Percentiles rank a stretch among this genome's conserved stretches.
Evolutionary conservation across 345 rosid genomes (phyloP).

Genomic region (Acer saccharum): DNA sequence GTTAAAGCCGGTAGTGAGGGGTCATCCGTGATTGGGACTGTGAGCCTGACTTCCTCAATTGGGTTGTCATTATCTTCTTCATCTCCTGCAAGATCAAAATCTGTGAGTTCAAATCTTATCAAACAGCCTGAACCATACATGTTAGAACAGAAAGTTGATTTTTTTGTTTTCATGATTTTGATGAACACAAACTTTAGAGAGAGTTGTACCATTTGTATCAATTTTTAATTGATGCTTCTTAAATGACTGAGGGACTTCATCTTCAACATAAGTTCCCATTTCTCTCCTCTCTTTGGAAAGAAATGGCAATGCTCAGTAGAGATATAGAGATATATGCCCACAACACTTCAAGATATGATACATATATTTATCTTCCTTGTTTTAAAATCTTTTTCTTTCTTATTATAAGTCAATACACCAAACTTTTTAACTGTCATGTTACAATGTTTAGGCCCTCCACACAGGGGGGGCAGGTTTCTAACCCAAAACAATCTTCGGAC

Average conservation of each 20-base stretch:
- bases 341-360: background rate
- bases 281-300: background rate
- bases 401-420: background rate
- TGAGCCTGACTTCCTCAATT: constrained; percentile 18
- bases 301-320: background rate
- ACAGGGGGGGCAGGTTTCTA: too few species aligned
- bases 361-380: background rate
- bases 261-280: constrained; percentile 14
- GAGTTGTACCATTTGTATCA: background rate
- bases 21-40: background rate
- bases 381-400: background rate
- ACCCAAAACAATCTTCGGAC: too few species aligned
- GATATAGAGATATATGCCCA: background rate
- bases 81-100: background rate
- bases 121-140: too few species aligned
- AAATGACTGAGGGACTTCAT: background rate
- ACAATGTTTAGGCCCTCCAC: background rate
- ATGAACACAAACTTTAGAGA: background rate
- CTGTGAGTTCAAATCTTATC: too few species aligned
- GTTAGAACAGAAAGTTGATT: background rate
- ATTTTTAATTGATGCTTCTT: background rate
- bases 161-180: background rate
- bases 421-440: background rate
- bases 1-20: constrained; percentile 5
- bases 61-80: constrained; percentile 9